Evolutionary conservation across 2,329 filamentous ascomycete species (phyloP), one percentile per base, ranked within the genome.

Genomic region (Claviceps arundinis): DNA sequence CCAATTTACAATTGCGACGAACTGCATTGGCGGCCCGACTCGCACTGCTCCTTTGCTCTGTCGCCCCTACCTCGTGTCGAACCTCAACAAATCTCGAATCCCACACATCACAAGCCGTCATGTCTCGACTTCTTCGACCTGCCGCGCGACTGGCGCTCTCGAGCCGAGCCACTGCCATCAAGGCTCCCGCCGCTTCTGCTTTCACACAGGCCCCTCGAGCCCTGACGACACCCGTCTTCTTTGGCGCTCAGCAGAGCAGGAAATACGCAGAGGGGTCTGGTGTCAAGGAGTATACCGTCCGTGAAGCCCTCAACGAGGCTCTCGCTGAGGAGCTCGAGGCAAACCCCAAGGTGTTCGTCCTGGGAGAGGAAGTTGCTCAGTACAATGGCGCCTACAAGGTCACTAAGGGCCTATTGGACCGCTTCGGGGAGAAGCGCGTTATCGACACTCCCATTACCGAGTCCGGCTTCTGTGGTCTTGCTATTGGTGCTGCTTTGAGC

Each of bases 301-400:
- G 93, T 75, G 93, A 98, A 68, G 93, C 93, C 55, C 77, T 98
- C 66, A 98, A 98, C 70, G 91, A 98, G 77, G 93, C 93, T 55
- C 84, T 98, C 67, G 89, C 89, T 47, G 93, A 98, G 77, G 93
- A 98, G 79, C 83, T 98, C 71, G 90, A 96, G 78, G 69, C 73
- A 67, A 95, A 98, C 73, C 78, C 85, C 58, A 97, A 96, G 78
- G 90, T 96, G 62, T 98, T 96, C 71, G 75, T 98, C 61, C 72
- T 98, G 54, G 93, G 93, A 64, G 93, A 98, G 78, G 93, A 98
- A 76, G 93, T 98, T 66, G 93, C 93, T 64, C 93, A 98, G 75
- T 98, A 98, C 78, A 98, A 98, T 72, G 93, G 93, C 78, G 91
- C 91, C 67, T 98, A 98, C 83, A 98, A 98, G 77, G 91, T 98